Percentiles rank a stretch among this genome's conserved stretches.
phyloP scores from a whole-genome alignment of 495 filamentous ascomycete genomes.

The Penicillium taxi region DNA sequence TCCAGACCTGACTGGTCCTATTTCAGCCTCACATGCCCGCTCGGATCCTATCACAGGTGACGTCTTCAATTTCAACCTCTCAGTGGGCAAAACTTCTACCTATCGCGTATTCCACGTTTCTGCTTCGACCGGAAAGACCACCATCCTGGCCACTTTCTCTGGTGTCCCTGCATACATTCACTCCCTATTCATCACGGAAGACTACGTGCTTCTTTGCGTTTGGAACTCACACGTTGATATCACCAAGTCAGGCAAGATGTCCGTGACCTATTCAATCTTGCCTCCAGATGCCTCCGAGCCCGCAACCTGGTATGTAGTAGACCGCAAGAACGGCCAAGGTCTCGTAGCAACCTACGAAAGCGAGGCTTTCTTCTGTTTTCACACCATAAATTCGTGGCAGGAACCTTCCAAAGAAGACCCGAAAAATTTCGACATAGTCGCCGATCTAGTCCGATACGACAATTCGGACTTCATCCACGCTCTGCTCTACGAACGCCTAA shows the following conservation, averaged over 20 bases:
- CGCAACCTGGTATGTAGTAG: conserved; percentile 62
- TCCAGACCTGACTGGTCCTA: conserved; percentile 53
- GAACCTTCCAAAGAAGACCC: conserved; percentile 35
- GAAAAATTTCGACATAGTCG: conserved; percentile 43
- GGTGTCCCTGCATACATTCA: conserved; percentile 59
- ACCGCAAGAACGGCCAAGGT: conserved; percentile 45
- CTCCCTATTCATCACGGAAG: conserved; percentile 58
- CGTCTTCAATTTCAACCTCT: conserved; percentile 69
- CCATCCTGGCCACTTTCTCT: conserved; percentile 60
- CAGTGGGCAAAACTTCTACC: conserved; percentile 33
- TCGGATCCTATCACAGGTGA: conserved; percentile 64
- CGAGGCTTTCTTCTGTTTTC: conserved; percentile 63
- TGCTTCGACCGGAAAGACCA: conserved; percentile 52
- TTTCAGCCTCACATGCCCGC: conserved; percentile 61
- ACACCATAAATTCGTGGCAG: conserved; percentile 68
- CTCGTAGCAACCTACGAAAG: conserved; percentile 53
- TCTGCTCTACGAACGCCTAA: conserved; percentile 52
- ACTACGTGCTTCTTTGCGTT: conserved; percentile 60
- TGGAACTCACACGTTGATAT: conserved; percentile 55
- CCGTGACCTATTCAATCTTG: conserved; percentile 20
- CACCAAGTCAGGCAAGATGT: conserved; percentile 39
- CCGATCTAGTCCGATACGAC: conserved; percentile 50
- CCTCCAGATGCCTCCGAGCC: conserved; percentile 41
- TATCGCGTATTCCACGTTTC: conserved; percentile 62
- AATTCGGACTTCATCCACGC: conserved; percentile 45